These are phyloP conservation scores for Tremella fuciformis DNA, from an alignment of 768 basidiomycete genomes.

Conservation along the genomic window DNA sequence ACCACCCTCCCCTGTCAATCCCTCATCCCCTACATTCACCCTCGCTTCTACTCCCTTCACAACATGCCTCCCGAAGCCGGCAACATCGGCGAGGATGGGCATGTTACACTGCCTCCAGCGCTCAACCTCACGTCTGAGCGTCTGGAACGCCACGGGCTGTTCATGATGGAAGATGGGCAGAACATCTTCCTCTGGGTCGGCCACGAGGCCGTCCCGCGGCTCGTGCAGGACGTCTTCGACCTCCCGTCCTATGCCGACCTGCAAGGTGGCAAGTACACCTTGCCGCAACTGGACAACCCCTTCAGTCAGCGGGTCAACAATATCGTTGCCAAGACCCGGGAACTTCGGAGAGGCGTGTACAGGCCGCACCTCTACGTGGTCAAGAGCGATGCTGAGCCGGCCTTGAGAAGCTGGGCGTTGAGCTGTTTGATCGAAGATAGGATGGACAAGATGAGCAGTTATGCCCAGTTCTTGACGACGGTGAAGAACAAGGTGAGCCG, in stretches of 20 bases:
- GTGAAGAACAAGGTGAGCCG: conserved; percentile 78
- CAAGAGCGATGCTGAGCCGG: conserved; percentile 96
- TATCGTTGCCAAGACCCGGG: conserved; percentile 87
- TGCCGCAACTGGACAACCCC: conserved; percentile 85
- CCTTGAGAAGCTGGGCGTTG: conserved; percentile 90
- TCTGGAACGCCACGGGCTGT: conserved; percentile 89
- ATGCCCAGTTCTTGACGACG: conserved; percentile 86
- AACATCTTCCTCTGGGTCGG: conserved; percentile 98
- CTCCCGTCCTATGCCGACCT: conserved; percentile 81
- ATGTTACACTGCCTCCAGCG: conserved; percentile 75
- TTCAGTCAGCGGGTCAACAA: conserved; percentile 96
- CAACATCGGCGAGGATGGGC: conserved; percentile 79
- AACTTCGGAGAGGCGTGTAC: conserved; percentile 88
- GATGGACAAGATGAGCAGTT: conserved; percentile 89
- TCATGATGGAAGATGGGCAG: conserved; percentile 95
- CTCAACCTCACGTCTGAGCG: conserved; percentile 92
- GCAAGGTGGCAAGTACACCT: conserved; percentile 88
- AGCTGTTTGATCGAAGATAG: conserved; percentile 93
- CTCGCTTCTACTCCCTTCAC: conserved; percentile 91
- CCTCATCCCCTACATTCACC: conserved; percentile 90
- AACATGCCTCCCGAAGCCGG: conserved; percentile 85
- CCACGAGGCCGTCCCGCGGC: conserved; percentile 94
- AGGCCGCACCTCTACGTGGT: conserved; percentile 92
- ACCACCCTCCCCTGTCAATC: conserved; percentile 87
- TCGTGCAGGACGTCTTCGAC: conserved; percentile 90